phyloP scores from a whole-genome alignment of 2,329 filamentous ascomycete genomes.

The Fusarium anguioides region DNA sequence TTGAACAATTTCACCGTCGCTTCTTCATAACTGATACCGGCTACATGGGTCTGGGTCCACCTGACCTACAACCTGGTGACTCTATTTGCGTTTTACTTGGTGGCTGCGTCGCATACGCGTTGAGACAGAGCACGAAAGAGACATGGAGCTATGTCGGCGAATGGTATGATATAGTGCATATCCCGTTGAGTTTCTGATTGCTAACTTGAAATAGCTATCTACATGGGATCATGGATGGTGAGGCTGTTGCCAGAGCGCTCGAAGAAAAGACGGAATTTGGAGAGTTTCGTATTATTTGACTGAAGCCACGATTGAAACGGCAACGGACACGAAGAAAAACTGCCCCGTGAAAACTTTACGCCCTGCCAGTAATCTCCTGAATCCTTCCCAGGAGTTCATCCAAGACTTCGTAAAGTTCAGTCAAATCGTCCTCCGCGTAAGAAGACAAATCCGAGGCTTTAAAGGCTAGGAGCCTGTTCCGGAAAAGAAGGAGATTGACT shows the following conservation, averaged over 20 bases:
- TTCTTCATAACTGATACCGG: neutral
- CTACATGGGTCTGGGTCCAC: neutral
- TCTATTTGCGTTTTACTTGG: conserved; percentile 1
- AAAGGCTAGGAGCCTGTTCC: no score
- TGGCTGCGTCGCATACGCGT: neutral
- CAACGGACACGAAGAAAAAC: no score
- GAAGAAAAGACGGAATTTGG: neutral
- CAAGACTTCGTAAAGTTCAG: no score
- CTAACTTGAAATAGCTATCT: neutral
- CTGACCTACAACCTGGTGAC: neutral
- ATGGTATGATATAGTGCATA: neutral
- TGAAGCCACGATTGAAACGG: no score
- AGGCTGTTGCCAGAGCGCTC: neutral
- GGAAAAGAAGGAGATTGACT: no score
- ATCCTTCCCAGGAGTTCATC: no score
- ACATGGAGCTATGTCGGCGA: conserved; percentile 11
- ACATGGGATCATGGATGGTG: conserved; percentile 1
- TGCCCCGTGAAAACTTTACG: no score
- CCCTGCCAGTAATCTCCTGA: no score
- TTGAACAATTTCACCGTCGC: conserved; percentile 12
- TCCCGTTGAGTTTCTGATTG: accelerated
- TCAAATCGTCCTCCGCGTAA: no score
- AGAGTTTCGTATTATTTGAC: neutral
- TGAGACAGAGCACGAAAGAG: neutral
- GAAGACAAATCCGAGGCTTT: no score